Base-by-base conservation (phyloP, 495 filamentous ascomycete genomes). In the Acidomyces sp. region DNA sequence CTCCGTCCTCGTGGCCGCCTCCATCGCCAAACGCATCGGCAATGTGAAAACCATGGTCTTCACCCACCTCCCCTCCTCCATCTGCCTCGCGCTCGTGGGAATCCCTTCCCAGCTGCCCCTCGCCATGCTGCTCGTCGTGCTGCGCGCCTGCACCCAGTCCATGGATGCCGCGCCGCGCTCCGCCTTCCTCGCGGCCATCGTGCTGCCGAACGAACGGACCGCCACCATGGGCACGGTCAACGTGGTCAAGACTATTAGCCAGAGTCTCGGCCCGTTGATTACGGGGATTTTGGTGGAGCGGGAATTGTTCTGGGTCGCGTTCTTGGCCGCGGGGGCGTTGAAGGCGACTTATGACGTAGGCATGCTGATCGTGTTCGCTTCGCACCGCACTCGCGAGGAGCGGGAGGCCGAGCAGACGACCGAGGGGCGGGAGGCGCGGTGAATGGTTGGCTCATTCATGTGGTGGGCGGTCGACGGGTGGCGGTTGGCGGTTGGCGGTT, bases 1-100 rank as follows among this genome's bases (percentile, higher is more conserved):
- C 3, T 78, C 75, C 6, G 82, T 76, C 55, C 63, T 88, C 3
- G 67, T 85, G 24, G 75, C 82, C 3, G 75, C 82, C 0, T 78
- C 82, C 0, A 71, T 93, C 43, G 70, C 84, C 4, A 78, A 78
- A 43, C 69, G 78, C 27, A 75, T 92, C 32, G 85, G 85, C 0
- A 70, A 84, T 25, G 69, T 93, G 47, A 77, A 77, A 55, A 84
- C 83, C 9, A 93, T 93, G 82, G 81, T 87, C 22, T 84, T 84
- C 50, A 85, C 82, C 2, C 82, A 90, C 51, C 68, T 82, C 4
- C 84, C 84, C 0, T 83, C 78, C 2, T 69, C 81, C 7, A 62
- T 86, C 37, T 78, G 78, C 45, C 71, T 90, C 2, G 62, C 75
- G 6, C 53, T 86, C 20, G 75, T 90, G 38, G 73, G 78, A 0